Conservation (phyloP, 331 rosid genomes). For the Cydonia oblonga region DNA sequence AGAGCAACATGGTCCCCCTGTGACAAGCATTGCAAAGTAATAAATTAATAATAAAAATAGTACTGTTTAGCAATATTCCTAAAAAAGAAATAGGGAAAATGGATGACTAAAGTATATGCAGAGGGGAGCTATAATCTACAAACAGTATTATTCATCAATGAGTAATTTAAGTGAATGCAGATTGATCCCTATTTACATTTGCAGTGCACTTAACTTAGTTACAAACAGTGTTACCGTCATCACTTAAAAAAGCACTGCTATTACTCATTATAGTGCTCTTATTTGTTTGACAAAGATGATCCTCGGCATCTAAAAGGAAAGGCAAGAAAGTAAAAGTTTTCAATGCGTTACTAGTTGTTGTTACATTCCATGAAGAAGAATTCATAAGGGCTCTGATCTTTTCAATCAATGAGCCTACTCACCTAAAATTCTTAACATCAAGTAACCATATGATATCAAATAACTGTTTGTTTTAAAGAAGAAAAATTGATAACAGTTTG, state of each 20-base stretch:
- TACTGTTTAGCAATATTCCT: too few relatives aligned
- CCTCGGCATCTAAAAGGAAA: background rate
- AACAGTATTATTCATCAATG: too few relatives aligned
- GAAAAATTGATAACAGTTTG: background rate
- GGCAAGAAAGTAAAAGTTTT: background rate
- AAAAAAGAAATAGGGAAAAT: too few relatives aligned
- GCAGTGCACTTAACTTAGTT: background rate
- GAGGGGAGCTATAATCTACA: too few relatives aligned
- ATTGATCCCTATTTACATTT: background rate
- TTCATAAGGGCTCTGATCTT: background rate
- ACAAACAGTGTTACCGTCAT: background rate
- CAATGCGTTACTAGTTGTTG: background rate
- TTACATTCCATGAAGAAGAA: background rate
- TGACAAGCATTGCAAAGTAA: constrained; percentile 20
- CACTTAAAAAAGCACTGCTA: background rate
- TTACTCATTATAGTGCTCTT: background rate
- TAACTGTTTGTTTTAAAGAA: background rate
- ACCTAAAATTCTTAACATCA: background rate
- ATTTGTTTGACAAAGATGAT: background rate
- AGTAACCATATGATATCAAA: background rate
- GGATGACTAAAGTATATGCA: too few relatives aligned
- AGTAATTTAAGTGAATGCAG: background rate
- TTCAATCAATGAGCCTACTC: background rate
- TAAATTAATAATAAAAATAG: too few relatives aligned
- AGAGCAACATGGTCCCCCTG: constrained; percentile 97